A percentile compares a stretch with the other conserved stretches of the same genome.
Evolutionary conservation across 257 asterid genomes (phyloP).

Genomic region (Jacaranda mimosifolia): DNA sequence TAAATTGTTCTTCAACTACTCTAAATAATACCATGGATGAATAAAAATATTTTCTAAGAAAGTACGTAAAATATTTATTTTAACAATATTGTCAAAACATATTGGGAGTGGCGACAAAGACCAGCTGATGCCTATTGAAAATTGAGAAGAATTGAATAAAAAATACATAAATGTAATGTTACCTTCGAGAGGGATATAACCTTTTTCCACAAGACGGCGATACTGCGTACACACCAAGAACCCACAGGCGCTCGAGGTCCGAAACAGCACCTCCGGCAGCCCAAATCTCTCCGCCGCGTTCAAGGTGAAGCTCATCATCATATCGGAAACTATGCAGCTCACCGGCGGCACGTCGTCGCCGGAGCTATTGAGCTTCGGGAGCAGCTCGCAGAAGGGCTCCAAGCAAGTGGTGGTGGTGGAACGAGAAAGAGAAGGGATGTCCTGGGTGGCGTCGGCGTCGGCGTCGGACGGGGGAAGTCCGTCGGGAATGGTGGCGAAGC

Average conservation of each 20-base stretch:
- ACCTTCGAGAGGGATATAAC: conserved; percentile 55
- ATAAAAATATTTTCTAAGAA: too few species aligned
- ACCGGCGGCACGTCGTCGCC: conserved; percentile 43
- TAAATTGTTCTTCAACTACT: too few species aligned
- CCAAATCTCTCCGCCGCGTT: conserved; percentile 49
- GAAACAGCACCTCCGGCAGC: conserved; percentile 43
- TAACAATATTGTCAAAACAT: too few species aligned
- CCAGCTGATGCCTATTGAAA: too few species aligned
- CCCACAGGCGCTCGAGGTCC: conserved; percentile 49
- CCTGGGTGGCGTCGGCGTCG: conserved; percentile 41
- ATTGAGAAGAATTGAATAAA: too few species aligned
- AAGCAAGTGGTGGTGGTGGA: conserved; percentile 44
- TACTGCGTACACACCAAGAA: conserved; percentile 44
- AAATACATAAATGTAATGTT: background rate
- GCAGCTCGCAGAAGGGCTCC: conserved; percentile 47
- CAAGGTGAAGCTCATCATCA: conserved; percentile 47
- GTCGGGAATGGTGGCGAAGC: conserved; percentile 38
- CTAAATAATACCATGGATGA: too few species aligned
- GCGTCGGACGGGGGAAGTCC: conserved; percentile 40
- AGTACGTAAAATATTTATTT: too few species aligned
- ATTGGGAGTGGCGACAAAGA: too few species aligned
- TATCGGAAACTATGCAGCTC: conserved; percentile 56
- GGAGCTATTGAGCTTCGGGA: conserved; percentile 34
- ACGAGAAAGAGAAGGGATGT: conserved; percentile 36
- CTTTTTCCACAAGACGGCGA: conserved; percentile 39